Conservation (phyloP, 495 filamentous ascomycete species). For the Aspergillus coremiiformis region DNA sequence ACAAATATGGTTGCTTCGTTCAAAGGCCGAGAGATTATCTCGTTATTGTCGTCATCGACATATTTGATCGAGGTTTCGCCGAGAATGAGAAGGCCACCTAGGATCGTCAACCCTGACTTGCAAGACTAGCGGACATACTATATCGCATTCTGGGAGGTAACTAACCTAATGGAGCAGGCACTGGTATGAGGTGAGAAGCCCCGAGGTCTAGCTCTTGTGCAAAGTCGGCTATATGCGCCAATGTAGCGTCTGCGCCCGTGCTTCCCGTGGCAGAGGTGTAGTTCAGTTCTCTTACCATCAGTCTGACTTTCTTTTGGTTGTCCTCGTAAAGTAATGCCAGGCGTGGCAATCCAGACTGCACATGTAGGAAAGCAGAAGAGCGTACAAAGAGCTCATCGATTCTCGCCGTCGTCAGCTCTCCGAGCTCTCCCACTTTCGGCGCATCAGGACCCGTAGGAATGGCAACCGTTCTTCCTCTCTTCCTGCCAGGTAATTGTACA, state of each 20-base stretch:
- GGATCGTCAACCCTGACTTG: conserved; percentile 5
- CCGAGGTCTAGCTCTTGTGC: conserved; percentile 62
- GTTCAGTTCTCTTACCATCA: conserved; percentile 52
- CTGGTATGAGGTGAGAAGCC: conserved; percentile 75
- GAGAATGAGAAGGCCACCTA: conserved; percentile 71
- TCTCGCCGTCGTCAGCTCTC: conserved; percentile 62
- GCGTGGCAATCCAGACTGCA: conserved; percentile 60
- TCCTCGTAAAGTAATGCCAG: conserved; percentile 81
- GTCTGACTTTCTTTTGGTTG: conserved; percentile 51
- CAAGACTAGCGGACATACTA: neutral
- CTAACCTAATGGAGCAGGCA: conserved; percentile 55
- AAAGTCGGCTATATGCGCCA: conserved; percentile 43
- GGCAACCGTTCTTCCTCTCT: conserved; percentile 25
- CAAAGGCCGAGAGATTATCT: conserved; percentile 52
- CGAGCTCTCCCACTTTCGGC: conserved; percentile 50
- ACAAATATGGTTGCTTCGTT: conserved; percentile 74
- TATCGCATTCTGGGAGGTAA: conserved; percentile 1
- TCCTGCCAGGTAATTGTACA: conserved; percentile 54
- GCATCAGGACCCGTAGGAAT: conserved; percentile 22
- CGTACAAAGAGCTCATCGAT: conserved; percentile 84
- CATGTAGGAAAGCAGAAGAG: conserved; percentile 72
- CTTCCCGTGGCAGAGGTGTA: conserved; percentile 41
- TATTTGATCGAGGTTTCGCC: conserved; percentile 82
- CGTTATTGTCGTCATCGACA: conserved; percentile 61
- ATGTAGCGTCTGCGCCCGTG: conserved; percentile 42